Evolutionary conservation across 225 moss, liverwort and hornwort species (phyloP).

Genomic region (Pleurozium schreberi): DNA sequence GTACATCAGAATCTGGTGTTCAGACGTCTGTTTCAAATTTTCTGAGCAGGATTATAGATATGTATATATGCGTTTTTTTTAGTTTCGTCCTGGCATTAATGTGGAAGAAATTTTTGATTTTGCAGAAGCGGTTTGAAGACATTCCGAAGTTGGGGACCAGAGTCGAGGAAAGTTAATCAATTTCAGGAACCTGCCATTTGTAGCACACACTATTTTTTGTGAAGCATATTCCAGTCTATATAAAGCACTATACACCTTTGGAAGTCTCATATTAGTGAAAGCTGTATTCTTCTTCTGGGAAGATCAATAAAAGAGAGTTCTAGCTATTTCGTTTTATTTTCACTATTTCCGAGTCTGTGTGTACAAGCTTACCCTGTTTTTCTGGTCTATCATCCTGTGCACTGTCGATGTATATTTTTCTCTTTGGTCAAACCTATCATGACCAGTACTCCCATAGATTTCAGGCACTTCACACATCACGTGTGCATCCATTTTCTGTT

Average conservation of each 20-base stretch:
- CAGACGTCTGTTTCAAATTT: background rate
- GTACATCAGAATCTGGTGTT: background rate
- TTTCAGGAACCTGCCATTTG: background rate
- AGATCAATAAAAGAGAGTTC: constrained; percentile 20
- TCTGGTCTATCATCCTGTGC: background rate
- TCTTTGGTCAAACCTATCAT: background rate
- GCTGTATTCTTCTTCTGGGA: constrained; percentile 12
- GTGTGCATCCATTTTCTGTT: background rate
- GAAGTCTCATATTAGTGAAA: background rate
- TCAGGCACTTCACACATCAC: background rate
- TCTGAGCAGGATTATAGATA: background rate
- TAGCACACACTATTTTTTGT: constrained; percentile 4
- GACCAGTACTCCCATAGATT: background rate
- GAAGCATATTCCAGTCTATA: background rate
- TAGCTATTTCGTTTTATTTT: background rate
- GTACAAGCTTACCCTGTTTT: background rate
- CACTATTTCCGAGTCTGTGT: background rate
- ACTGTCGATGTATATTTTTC: background rate
- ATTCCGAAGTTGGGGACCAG: constrained; percentile 72
- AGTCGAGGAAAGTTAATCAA: constrained; percentile 15
- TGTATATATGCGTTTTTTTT: too few species aligned
- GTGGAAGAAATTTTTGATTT: background rate
- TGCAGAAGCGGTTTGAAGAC: constrained; percentile 84
- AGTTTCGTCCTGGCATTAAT: background rate
- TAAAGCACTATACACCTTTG: background rate